These are phyloP conservation scores for Pyrenochaeta sp. DNA, from an alignment of 2,329 filamentous ascomycete genomes.

Conservation along the genomic window DNA sequence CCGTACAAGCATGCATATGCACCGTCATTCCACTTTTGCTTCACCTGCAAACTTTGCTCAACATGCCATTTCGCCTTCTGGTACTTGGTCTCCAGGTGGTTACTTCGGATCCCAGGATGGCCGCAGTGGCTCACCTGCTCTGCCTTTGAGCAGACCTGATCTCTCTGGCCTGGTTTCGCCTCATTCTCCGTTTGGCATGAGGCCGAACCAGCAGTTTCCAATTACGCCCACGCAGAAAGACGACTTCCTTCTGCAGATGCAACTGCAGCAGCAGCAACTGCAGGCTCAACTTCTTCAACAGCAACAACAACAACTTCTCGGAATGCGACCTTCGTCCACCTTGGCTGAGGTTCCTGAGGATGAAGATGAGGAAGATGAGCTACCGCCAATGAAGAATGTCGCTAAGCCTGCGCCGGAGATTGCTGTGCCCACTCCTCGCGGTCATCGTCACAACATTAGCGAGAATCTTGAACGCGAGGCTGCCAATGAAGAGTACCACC, in stretches of 20 bases:
- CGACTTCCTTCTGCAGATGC: conserved; percentile 55
- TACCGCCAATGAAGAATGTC: conserved; percentile 49
- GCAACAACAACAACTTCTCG: conserved; percentile 57
- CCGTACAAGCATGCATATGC: conserved; percentile 65
- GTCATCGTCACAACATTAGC: conserved; percentile 75
- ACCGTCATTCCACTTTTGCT: conserved; percentile 73
- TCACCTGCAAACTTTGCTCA: conserved; percentile 73
- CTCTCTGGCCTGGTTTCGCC: conserved; percentile 47
- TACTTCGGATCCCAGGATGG: conserved; percentile 49
- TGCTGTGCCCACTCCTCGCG: conserved; percentile 65
- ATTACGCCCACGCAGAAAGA: conserved; percentile 44
- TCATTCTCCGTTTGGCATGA: conserved; percentile 68
- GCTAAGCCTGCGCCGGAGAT: conserved; percentile 59
- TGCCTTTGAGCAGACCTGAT: conserved; percentile 47
- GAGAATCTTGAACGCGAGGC: conserved; percentile 83
- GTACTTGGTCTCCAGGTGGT: conserved; percentile 51
- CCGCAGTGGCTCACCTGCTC: conserved; percentile 53
- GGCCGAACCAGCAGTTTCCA: conserved; percentile 53
- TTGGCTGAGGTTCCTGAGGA: conserved; percentile 78
- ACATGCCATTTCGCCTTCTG: conserved; percentile 65
- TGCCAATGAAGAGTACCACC: conserved; percentile 83
- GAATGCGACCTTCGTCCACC: conserved; percentile 51
- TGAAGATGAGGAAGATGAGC: conserved; percentile 66
- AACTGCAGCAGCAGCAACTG: conserved; percentile 61
- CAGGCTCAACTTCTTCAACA: conserved; percentile 59